Evolutionary conservation across 2,329 filamentous ascomycete genomes (phyloP).

Genomic region (Fusarium papillatum): DNA sequence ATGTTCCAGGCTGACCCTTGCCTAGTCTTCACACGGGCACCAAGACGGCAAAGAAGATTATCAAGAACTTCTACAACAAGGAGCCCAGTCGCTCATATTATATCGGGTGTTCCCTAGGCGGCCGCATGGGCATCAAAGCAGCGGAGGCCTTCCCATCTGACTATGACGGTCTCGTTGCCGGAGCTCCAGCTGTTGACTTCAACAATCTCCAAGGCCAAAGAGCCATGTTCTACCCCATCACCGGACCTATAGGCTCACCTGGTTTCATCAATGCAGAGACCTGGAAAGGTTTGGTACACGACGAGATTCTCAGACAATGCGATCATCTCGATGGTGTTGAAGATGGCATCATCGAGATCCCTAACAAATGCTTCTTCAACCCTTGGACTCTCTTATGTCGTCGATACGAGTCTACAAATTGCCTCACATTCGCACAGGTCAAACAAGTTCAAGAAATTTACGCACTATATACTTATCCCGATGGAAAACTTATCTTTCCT

Average conservation of each 20-base stretch:
- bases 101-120: constrained; percentile 70
- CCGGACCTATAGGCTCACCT: background rate
- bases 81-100: constrained; percentile 63
- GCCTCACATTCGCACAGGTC: background rate
- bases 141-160: constrained; percentile 67
- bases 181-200: constrained; percentile 61
- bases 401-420: background rate
- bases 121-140: constrained; percentile 68
- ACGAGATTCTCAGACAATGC: constrained; percentile 63
- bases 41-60: constrained; percentile 13
- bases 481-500: constrained; percentile 27
- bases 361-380: constrained; percentile 3
- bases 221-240: constrained; percentile 29
- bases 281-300: constrained; percentile 48
- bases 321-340: constrained; percentile 62
- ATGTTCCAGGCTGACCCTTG: constrained; percentile 11
- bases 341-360: constrained; percentile 59
- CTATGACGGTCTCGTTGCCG: constrained; percentile 64
- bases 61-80: constrained; percentile 58
- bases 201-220: constrained; percentile 51
- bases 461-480: constrained; percentile 15
- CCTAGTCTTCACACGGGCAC: constrained; percentile 16
- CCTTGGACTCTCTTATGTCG: background rate
- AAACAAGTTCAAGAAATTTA: constrained; percentile 13
- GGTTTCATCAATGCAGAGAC: constrained; percentile 7